Conservation (phyloP, 768 basidiomycete species). For the Pluteus cervinus region DNA sequence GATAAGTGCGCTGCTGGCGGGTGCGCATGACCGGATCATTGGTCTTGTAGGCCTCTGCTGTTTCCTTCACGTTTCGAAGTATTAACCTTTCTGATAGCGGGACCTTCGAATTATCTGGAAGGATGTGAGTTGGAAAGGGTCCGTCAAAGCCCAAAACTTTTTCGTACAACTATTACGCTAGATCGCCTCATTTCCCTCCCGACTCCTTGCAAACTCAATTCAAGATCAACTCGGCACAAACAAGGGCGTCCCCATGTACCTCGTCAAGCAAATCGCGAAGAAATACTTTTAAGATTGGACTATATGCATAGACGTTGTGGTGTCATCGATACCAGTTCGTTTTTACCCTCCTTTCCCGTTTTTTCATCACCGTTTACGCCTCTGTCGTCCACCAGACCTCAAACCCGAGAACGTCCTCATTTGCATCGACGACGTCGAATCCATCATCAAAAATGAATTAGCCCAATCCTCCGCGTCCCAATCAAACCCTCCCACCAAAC, state of each 20-base stretch:
- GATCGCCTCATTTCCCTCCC: conserved; percentile 18
- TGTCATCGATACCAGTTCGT: conserved; percentile 86
- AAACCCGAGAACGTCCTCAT: conserved; percentile 98
- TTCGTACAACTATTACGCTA: conserved; percentile 30
- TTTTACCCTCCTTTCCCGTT: neutral
- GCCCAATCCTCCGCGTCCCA: conserved; percentile 38
- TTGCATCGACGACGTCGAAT: conserved; percentile 92
- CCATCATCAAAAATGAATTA: conserved; percentile 81
- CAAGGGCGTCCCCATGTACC: conserved; percentile 88
- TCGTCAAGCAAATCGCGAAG: conserved; percentile 95
- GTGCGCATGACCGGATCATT: conserved; percentile 37
- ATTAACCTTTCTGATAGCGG: conserved; percentile 16
- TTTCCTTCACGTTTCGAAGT: neutral
- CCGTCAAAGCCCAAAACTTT: conserved; percentile 46
- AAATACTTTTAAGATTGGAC: conserved; percentile 88
- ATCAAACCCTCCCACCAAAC: conserved; percentile 47
- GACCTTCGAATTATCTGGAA: conserved; percentile 47
- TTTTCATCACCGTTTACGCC: conserved; percentile 1
- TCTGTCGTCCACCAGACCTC: conserved; percentile 54
- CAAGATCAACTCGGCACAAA: no score
- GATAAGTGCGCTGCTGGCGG: conserved; percentile 31
- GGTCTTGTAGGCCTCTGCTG: conserved; percentile 28
- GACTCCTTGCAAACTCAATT: no score
- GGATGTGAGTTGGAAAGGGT: conserved; percentile 51
- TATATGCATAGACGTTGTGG: conserved; percentile 97